Evolutionary conservation across 2,329 filamentous ascomycete species (phyloP).

Genomic region (Exserohilum rostratum): DNA sequence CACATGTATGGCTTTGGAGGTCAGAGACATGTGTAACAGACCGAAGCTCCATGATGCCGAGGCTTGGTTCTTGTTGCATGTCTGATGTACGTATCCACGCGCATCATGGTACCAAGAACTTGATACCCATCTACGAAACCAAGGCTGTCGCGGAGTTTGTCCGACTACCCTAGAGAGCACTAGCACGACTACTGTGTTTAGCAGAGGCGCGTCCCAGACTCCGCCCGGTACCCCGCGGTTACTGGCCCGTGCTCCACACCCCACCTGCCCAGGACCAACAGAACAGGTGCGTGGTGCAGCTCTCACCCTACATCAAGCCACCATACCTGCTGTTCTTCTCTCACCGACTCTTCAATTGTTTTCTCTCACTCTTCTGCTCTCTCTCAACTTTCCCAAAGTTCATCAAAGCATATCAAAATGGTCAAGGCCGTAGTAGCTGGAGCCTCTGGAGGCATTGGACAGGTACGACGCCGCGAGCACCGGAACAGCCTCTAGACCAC

Average conservation of each 20-base stretch:
- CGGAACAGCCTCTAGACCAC: not conserved
- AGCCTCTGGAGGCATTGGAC: constrained; percentile 97
- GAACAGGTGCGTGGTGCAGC: constrained; percentile 38
- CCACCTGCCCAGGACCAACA: constrained; percentile 35
- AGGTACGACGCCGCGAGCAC: constrained; percentile 63
- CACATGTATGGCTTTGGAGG: not conserved
- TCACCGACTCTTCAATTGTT: constrained; percentile 26
- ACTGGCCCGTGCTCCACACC: constrained; percentile 33
- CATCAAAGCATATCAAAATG: constrained; percentile 35
- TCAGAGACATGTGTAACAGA: too few species aligned
- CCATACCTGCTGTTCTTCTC: constrained; percentile 19
- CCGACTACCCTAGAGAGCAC: constrained; percentile 3
- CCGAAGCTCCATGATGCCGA: too few species aligned
- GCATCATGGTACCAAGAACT: not conserved
- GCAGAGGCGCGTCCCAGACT: constrained; percentile 20
- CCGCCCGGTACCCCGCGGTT: constrained; percentile 32
- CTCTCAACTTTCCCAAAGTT: constrained; percentile 19
- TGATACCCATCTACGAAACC: constrained; percentile 1
- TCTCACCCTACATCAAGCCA: constrained; percentile 30
- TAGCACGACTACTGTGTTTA: constrained; percentile 4
- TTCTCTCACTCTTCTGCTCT: constrained; percentile 4
- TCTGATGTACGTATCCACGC: not conserved
- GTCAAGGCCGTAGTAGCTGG: constrained; percentile 74
- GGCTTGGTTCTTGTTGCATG: not conserved
- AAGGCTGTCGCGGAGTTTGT: constrained; percentile 3